phyloP scores from a whole-genome alignment of 805 yeast genomes.

The Saccharomycopsis capsularis region DNA sequence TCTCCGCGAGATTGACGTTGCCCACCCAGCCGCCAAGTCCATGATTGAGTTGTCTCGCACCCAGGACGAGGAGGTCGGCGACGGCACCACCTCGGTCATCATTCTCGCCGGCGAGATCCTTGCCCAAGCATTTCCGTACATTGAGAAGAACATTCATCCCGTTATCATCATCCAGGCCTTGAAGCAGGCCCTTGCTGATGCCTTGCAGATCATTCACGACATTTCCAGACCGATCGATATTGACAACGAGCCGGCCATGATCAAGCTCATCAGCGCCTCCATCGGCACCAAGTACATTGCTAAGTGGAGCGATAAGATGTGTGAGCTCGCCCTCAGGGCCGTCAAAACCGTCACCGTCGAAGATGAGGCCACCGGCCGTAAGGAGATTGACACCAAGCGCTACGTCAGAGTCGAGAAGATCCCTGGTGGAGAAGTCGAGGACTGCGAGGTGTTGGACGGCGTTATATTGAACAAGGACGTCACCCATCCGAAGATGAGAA shows the following conservation, averaged over 20 bases:
- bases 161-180: slow-evolving; percentile 92
- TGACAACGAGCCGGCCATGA: slow-evolving; percentile 79
- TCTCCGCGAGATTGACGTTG: slow-evolving; percentile 90
- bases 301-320: slow-evolving; percentile 89
- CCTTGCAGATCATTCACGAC: slow-evolving; percentile 75
- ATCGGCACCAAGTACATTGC: slow-evolving; percentile 94
- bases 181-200: slow-evolving; percentile 85
- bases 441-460: slow-evolving; percentile 83
- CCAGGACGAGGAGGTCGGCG: slow-evolving; percentile 91
- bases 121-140: slow-evolving; percentile 89
- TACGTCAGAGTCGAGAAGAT: slow-evolving; percentile 91
- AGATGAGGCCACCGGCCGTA: slow-evolving; percentile 37
- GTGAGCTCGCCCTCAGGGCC: slow-evolving; percentile 78
- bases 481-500: slow-evolving; percentile 97
- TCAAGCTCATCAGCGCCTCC: slow-evolving; percentile 76
- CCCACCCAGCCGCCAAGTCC: slow-evolving; percentile 98
- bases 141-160: slow-evolving; percentile 88
- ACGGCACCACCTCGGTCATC: slow-evolving; percentile 96
- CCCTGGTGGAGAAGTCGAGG: slow-evolving; percentile 96
- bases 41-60: slow-evolving; percentile 97
- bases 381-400: slow-evolving; percentile 88
- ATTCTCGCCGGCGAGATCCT: slow-evolving; percentile 94
- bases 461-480: slow-evolving; percentile 92
- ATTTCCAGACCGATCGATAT: slow-evolving; percentile 82
- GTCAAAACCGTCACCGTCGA: slow-evolving; percentile 74